phyloP scores from a whole-genome alignment of 345 rosid species.

The Mangifera indica region DNA sequence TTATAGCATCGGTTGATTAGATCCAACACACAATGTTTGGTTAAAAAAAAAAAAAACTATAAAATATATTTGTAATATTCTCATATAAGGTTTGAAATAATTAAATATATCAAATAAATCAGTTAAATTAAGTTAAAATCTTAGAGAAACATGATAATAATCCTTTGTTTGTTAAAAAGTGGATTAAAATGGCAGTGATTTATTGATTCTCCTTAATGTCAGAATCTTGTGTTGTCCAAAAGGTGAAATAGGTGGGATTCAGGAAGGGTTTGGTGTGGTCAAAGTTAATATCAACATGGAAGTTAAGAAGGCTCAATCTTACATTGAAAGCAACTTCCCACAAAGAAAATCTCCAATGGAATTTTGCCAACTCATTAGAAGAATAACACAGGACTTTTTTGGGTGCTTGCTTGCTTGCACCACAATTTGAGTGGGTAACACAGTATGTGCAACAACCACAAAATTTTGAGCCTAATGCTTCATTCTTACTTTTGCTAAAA shows the following conservation, averaged over 20 bases:
- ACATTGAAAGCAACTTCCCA: background rate
- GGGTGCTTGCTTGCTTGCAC: slow-evolving; percentile 1
- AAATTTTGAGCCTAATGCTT: too few species aligned
- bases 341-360: background rate
- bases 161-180: too few species aligned
- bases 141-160: too few species aligned
- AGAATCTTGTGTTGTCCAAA: slow-evolving; percentile 4
- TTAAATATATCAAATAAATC: too few species aligned
- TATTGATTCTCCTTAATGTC: background rate
- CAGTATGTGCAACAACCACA: too few species aligned
- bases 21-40: too few species aligned
- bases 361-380: background rate
- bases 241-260: background rate
- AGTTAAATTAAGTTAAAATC: too few species aligned
- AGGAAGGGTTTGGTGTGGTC: background rate
- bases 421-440: background rate
- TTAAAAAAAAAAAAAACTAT: too few species aligned
- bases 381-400: background rate
- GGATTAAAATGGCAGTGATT: background rate
- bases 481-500: background rate
- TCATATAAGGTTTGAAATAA: too few species aligned
- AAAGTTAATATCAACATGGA: background rate
- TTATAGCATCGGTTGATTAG: too few species aligned
- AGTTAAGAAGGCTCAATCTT: background rate
- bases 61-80: too few species aligned